Base-by-base conservation (phyloP, 495 filamentous ascomycete genomes). In the Bryoglossum gracile region DNA sequence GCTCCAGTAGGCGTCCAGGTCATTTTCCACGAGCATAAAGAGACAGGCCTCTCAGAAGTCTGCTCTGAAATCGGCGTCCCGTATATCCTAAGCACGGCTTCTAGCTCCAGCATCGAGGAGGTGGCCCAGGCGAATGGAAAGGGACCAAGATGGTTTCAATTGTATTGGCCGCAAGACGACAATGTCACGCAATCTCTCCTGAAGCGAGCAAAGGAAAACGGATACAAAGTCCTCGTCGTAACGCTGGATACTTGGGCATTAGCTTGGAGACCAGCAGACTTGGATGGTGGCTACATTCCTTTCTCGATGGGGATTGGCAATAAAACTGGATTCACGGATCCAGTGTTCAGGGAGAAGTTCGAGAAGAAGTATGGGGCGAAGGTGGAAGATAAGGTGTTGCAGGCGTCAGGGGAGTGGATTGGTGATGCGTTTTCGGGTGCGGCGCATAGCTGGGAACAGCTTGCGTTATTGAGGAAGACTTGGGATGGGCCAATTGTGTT, bases 401-500 rank as follows among this genome's bases (percentile, higher is more conserved):
- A 53, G n/a, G 54, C 55, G 10, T 54, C 58, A 18, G 33, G 42
- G 17, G 66, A 70, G 16, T 84, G 77, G 79, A 64, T 69, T 21
- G 56, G 54, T 0, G 62, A 71, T 43, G 68, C 74, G 21, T 77
- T 76, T 45, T 67, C 71, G 10, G 72, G 75, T 1, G 56, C 59
- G 8, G 65, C 72, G 18, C 78, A 78, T 55, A 64, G 62, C 2
- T 84, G 82, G 82, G 73, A 81, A 19, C 63, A 78, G 24, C 51
- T 84, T n/a, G 67, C 62, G 16, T 65, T 75, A 41, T 55, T 83
- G 43, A 68, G 73, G 34, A 63, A 72, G 57, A 51, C 78, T 49
- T 85, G 80, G 81, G 74, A 81, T 53, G 75, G 79, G 86, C 89
- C 89, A 36, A 94, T 98, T 61, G 72, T 95, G 23, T 80, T 98